These are phyloP conservation scores for Polyplosphaeria fusca DNA, from an alignment of 495 filamentous ascomycete genomes.

Conservation along the genomic window DNA sequence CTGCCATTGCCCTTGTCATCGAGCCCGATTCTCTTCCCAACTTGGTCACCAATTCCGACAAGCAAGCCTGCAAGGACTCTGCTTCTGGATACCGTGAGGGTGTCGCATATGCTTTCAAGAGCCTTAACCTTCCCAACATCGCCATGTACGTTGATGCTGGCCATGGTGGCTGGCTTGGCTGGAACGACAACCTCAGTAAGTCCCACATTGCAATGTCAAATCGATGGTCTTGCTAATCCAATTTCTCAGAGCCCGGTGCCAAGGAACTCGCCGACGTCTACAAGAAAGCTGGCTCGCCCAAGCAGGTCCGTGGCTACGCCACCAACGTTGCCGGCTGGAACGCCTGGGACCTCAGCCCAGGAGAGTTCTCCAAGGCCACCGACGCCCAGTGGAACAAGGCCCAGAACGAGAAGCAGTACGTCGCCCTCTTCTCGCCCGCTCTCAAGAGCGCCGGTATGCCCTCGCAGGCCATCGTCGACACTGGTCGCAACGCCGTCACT, in stretches of 20 bases:
- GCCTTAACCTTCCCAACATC: slow-evolving; percentile 73
- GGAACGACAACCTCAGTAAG: slow-evolving; percentile 65
- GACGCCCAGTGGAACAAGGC: slow-evolving; percentile 34
- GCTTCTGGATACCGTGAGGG: slow-evolving; percentile 63
- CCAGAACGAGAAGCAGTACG: slow-evolving; percentile 68
- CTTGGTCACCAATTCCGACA: slow-evolving; percentile 69
- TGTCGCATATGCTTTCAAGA: slow-evolving; percentile 67
- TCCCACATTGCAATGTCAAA: not conserved
- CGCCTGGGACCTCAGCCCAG: slow-evolving; percentile 47
- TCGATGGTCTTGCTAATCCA: not conserved
- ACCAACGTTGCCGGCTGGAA: slow-evolving; percentile 84
- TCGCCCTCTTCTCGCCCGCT: slow-evolving; percentile 62
- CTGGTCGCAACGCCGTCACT: slow-evolving; percentile 64
- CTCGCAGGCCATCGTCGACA: slow-evolving; percentile 71
- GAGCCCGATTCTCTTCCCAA: slow-evolving; percentile 82
- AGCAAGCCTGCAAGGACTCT: slow-evolving; percentile 61
- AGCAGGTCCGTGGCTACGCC: slow-evolving; percentile 65
- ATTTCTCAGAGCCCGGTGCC: slow-evolving; percentile 55
- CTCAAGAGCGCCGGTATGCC: slow-evolving; percentile 62
- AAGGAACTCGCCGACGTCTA: slow-evolving; percentile 65
- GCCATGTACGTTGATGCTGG: slow-evolving; percentile 82
- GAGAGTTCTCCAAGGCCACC: slow-evolving; percentile 32
- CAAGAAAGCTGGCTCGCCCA: slow-evolving; percentile 61
- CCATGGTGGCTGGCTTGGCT: slow-evolving; percentile 80
- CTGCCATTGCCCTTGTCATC: slow-evolving; percentile 54